Evolutionary conservation across 371 early-diverging fungal species (phyloP).

Genomic region (Lichtheimia hyalospora): DNA sequence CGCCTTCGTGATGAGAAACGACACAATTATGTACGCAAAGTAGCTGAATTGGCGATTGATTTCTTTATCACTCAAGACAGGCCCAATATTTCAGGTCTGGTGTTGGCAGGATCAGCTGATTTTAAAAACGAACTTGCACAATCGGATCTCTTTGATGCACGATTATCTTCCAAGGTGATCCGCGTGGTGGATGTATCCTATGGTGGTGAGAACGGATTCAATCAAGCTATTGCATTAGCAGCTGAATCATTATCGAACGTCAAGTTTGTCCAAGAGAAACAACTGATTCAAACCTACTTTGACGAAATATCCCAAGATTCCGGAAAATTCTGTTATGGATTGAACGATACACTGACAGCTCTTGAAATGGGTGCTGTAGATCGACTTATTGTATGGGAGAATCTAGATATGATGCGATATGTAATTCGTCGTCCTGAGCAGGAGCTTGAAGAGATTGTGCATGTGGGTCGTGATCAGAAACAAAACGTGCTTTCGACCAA

Average conservation of each 20-base stretch:
- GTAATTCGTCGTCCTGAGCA: conserved; percentile 75
- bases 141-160: conserved; percentile 94
- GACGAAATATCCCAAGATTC: conserved; percentile 97
- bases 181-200: conserved; percentile 98
- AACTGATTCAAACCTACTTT: conserved; percentile 95
- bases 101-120: conserved; percentile 99
- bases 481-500: conserved; percentile 63
- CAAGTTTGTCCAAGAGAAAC: conserved; percentile 99
- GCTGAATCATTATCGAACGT: conserved; percentile 95
- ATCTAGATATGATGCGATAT: conserved; percentile 78
- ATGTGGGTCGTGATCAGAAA: conserved; percentile 86
- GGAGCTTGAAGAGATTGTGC: conserved; percentile 62
- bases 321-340: conserved; percentile 97
- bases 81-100: conserved; percentile 89
- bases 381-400: conserved; percentile 97
- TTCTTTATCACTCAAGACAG: conserved; percentile 46
- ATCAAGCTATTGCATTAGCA: conserved; percentile 97
- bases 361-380: conserved; percentile 98
- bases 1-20: conserved; percentile 99
- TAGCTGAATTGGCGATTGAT: conserved; percentile 94
- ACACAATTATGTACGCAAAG: conserved; percentile 99
- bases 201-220: conserved; percentile 99
- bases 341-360: conserved; percentile 97
- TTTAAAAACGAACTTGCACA: conserved; percentile 96
- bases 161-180: conserved; percentile 89